Conservation (phyloP, 495 filamentous ascomycete genomes). For the Daldinia grandis region DNA sequence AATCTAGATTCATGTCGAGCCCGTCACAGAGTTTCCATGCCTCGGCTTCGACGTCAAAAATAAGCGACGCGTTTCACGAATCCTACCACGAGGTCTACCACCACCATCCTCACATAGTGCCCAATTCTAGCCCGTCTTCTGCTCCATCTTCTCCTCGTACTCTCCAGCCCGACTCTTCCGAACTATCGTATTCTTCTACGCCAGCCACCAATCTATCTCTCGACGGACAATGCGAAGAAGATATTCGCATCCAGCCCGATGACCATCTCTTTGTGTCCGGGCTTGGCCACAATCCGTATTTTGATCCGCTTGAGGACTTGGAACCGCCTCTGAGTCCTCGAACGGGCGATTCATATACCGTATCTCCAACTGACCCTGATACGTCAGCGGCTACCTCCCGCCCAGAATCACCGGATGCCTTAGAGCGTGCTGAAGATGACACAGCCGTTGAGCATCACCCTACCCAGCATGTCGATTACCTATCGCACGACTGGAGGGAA, state of each 20-base stretch:
- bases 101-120: slow-evolving; percentile 44
- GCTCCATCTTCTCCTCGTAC: slow-evolving; percentile 57
- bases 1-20: slow-evolving; percentile 52
- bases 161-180: slow-evolving; percentile 49
- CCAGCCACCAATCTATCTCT: slow-evolving; percentile 72
- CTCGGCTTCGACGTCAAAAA: slow-evolving; percentile 54
- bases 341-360: slow-evolving; percentile 53
- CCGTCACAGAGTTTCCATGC: slow-evolving; percentile 50
- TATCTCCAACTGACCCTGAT: slow-evolving; percentile 56
- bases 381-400: slow-evolving; percentile 56
- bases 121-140: slow-evolving; percentile 58
- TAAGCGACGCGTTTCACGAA: slow-evolving; percentile 49
- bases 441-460: slow-evolving; percentile 78
- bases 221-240: slow-evolving; percentile 60
- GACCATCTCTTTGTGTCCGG: slow-evolving; percentile 66
- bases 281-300: slow-evolving; percentile 63
- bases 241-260: slow-evolving; percentile 55
- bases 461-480: slow-evolving; percentile 92
- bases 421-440: slow-evolving; percentile 78
- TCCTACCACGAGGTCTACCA: slow-evolving; percentile 40
- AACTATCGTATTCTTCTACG: slow-evolving; percentile 60
- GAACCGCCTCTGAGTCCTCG: slow-evolving; percentile 59
- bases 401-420: slow-evolving; percentile 54
- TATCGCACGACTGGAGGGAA: slow-evolving; percentile 94
- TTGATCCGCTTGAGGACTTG: slow-evolving; percentile 54